phyloP scores from a whole-genome alignment of 1,284 basidiomycete species.

The Baeospora myosura region DNA sequence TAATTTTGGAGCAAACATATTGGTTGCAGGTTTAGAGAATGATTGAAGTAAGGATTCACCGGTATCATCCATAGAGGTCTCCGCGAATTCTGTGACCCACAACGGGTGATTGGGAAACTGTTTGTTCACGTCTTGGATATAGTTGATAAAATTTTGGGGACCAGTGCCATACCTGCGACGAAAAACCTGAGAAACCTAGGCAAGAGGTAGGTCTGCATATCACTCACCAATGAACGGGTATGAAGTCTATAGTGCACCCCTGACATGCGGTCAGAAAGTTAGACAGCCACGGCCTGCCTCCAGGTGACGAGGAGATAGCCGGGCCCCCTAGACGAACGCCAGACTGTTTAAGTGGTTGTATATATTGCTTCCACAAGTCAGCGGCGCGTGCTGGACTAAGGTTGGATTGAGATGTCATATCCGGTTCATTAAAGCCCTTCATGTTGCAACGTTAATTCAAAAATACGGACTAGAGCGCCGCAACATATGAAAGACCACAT shows the following conservation, averaged over 20 bases:
- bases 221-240: slow-evolving; percentile 22
- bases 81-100: slow-evolving; percentile 24
- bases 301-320: slow-evolving; percentile 20
- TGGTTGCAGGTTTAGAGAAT: slow-evolving; percentile 1
- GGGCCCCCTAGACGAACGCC: slow-evolving; percentile 22
- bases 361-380: slow-evolving; percentile 21
- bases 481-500: background rate
- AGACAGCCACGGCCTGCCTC: slow-evolving; percentile 19
- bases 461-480: background rate
- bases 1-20: slow-evolving; percentile 5
- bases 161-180: slow-evolving; percentile 20
- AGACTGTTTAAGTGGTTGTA: slow-evolving; percentile 20
- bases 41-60: slow-evolving; percentile 14
- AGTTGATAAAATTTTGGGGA: slow-evolving; percentile 19
- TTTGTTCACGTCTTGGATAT: slow-evolving; percentile 19
- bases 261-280: slow-evolving; percentile 13
- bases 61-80: slow-evolving; percentile 16
- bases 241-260: slow-evolving; percentile 22
- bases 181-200: background rate
- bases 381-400: slow-evolving; percentile 15
- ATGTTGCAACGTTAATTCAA: background rate
- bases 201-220: background rate
- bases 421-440: slow-evolving; percentile 8
- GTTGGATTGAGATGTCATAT: slow-evolving; percentile 4
- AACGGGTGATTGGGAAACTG: slow-evolving; percentile 19